Evolutionary conservation across 805 yeast genomes (phyloP), one percentile per base, ranked within the genome.

Genomic region (Wickerhamiella dianesei): DNA sequence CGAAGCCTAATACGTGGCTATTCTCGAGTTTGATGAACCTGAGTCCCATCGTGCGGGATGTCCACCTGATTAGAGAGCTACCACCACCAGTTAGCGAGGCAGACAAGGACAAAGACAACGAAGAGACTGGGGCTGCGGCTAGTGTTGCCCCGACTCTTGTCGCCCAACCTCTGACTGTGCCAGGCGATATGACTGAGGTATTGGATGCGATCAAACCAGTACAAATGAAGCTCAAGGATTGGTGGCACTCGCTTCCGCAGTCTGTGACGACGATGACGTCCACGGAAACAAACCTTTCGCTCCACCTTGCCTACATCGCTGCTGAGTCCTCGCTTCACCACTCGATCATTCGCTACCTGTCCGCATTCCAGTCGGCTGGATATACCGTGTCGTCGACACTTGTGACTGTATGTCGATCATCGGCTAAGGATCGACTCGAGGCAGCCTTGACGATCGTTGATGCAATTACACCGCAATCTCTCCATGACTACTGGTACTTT

Each of bases 401-500:
- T 20, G 67, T 72, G 8, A 63, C 67, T 25, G 87, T 87, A 1
- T 86, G 96, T 60, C 72, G 95, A 40, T 70, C 80, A 22, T 95
- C 96, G 0, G 96, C 96, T 1, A 77, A 73, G 48, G 81, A 94
- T 1, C 69, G 97, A 57, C 68, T 88, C 16, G 64, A 75, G 5
- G 95, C 95, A 0, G 84, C 95, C 0, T 75, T 83, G 50, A 92
- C 82, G 46, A 82, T 85, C 61, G 79, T 84, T 8, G 67, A 80
- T 44, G 80, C 77, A 50, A 69, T 88, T 60, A 80, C 79, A 54
- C 80, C 82, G 8, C 95, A 86, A 54, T 94, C 86, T 58, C 71
- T 85, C 43, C 88, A 80, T 59, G 77, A 94, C 9, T 87, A 86
- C 61, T 88, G 96, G 96, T 92, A 84, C 63, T 76, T 87, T 1